These are phyloP conservation scores for Chytriomyces hyalinus DNA, from an alignment of 192 early-diverging fungal species.

Conservation along the genomic window DNA sequence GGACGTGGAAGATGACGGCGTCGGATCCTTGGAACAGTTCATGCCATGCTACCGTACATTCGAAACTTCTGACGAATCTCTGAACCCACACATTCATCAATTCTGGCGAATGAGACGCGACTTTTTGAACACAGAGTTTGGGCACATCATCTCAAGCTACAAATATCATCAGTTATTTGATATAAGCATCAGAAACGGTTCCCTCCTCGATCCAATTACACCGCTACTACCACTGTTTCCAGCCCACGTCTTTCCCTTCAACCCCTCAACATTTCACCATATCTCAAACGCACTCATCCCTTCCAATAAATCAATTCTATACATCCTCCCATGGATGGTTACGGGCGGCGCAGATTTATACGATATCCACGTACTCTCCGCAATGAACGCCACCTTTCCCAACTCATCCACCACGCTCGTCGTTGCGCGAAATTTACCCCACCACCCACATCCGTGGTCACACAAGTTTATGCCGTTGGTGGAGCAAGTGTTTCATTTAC, in stretches of 20 bases:
- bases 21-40: constrained; percentile 3
- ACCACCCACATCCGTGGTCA: constrained; percentile 38
- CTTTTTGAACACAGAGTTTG: neutral
- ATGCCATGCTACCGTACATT: constrained; percentile 40
- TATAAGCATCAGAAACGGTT: constrained; percentile 2
- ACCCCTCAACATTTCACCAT: neutral
- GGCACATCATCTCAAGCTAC: neutral
- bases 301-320: constrained; percentile 4
- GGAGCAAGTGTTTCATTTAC: constrained; percentile 41
- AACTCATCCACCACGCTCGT: constrained; percentile 17
- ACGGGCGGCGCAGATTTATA: constrained; percentile 49
- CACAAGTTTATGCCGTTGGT: constrained; percentile 17
- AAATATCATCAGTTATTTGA: neutral
- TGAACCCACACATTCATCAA: neutral
- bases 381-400: neutral
- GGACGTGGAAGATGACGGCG: neutral
- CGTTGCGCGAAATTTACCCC: constrained; percentile 18
- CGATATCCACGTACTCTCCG: constrained; percentile 33
- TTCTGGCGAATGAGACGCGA: neutral
- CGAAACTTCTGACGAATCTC: neutral
- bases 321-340: constrained; percentile 49
- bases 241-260: constrained; percentile 31
- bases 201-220: neutral
- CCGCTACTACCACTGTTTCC: constrained; percentile 15
- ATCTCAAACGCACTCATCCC: too few species aligned